phyloP scores from a whole-genome alignment of 225 moss, liverwort and hornwort species.

The Sphagnum contortum region DNA sequence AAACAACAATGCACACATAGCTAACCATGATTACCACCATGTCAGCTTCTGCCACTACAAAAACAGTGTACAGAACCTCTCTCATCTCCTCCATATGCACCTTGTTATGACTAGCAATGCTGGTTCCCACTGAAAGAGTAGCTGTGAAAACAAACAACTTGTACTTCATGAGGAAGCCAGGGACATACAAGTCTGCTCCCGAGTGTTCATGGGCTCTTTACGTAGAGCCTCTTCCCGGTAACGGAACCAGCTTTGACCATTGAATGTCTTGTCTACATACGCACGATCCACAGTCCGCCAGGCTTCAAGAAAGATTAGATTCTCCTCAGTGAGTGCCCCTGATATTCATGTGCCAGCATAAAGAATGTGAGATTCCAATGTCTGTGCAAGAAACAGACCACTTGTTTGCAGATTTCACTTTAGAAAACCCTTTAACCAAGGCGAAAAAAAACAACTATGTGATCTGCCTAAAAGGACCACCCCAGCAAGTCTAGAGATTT shows the following conservation, averaged over 20 bases:
- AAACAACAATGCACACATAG: conserved; percentile 45
- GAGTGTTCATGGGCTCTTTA: conserved; percentile 77
- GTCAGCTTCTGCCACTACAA: conserved; percentile 43
- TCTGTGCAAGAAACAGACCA: not conserved
- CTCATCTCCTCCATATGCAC: too few species aligned
- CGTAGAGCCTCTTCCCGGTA: conserved; percentile 86
- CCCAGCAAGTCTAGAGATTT: not conserved
- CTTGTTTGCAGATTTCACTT: not conserved
- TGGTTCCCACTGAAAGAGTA: too few species aligned
- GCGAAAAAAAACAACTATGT: not conserved
- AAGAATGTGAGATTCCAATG: not conserved
- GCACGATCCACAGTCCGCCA: conserved; percentile 98
- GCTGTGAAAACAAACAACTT: too few species aligned
- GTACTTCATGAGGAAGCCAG: not conserved
- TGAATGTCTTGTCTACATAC: conserved; percentile 96
- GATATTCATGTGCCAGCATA: conserved; percentile 10
- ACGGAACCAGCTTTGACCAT: conserved; percentile 98
- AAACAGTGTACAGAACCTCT: too few species aligned
- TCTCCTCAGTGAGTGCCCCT: conserved; percentile 93
- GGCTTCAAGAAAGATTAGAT: conserved; percentile 88
- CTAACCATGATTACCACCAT: conserved; percentile 56
- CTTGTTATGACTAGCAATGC: too few species aligned
- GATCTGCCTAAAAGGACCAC: not conserved
- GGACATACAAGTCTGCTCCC: conserved; percentile 84
- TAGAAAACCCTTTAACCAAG: too few species aligned